These are phyloP conservation scores for Penicillium brasilianum DNA, from an alignment of 2,329 filamentous ascomycete genomes.

Conservation along the genomic window DNA sequence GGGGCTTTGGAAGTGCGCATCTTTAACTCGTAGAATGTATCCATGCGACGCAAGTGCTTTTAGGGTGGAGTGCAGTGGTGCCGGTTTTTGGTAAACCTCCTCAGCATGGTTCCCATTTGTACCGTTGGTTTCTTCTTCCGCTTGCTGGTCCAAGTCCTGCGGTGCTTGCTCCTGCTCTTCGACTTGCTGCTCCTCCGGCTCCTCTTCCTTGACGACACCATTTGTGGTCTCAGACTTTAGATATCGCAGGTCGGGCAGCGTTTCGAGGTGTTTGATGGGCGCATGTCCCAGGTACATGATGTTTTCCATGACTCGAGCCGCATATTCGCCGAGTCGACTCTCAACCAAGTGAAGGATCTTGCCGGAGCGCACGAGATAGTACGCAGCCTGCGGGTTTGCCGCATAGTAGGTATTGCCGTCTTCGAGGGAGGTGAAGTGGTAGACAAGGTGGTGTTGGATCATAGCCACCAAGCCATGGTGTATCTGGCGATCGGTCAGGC, in stretches of 20 bases:
- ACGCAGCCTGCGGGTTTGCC: constrained; percentile 78
- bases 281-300: constrained; percentile 79
- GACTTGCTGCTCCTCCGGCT: constrained; percentile 17
- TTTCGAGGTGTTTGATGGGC: constrained; percentile 55
- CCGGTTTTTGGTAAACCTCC: constrained; percentile 23
- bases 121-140: constrained; percentile 49
- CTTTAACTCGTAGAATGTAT: constrained; percentile 47
- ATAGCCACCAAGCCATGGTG: constrained; percentile 82
- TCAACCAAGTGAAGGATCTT: constrained; percentile 80
- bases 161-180: not conserved
- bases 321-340: constrained; percentile 73
- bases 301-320: constrained; percentile 74
- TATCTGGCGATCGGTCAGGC: constrained; percentile 74
- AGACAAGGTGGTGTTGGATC: constrained; percentile 85
- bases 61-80: constrained; percentile 44
- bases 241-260: constrained; percentile 42
- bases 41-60: constrained; percentile 48
- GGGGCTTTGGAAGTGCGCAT: constrained; percentile 49
- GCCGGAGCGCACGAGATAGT: constrained; percentile 78
- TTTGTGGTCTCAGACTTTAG: constrained; percentile 28
- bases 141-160: constrained; percentile 20
- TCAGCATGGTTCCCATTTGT: constrained; percentile 37
- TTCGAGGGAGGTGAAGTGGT: constrained; percentile 69
- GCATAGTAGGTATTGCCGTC: constrained; percentile 76
- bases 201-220: constrained; percentile 31